phyloP scores from a whole-genome alignment of 1,284 basidiomycete genomes.

The Irpex rosettiformis region DNA sequence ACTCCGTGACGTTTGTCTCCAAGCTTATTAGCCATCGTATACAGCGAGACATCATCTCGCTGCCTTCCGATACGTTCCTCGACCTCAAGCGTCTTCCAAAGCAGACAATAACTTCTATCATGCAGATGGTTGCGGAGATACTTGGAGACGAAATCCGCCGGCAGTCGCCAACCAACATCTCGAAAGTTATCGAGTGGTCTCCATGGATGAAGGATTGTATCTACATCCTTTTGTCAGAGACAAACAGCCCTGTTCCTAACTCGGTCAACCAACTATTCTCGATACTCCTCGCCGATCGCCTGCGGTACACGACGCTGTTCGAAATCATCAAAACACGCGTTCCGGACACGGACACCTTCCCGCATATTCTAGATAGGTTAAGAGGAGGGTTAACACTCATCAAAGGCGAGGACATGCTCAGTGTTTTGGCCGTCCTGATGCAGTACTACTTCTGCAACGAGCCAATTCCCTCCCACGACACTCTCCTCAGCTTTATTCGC shows the following conservation, averaged over 20 bases:
- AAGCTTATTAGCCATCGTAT: slow-evolving; percentile 2
- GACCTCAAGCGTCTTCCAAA: background rate
- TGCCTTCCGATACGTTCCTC: background rate
- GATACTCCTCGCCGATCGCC: background rate
- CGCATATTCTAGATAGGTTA: background rate
- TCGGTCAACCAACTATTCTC: background rate
- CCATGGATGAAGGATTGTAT: slow-evolving; percentile 1
- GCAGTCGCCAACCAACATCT: slow-evolving; percentile 1
- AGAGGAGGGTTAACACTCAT: background rate
- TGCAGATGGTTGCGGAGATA: background rate
- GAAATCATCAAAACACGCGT: background rate
- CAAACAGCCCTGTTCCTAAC: background rate
- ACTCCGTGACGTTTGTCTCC: slow-evolving; percentile 3
- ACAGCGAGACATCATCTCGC: background rate
- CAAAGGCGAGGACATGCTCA: background rate
- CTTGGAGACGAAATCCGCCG: background rate
- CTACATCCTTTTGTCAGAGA: background rate
- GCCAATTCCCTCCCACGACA: background rate
- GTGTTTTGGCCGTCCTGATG: background rate
- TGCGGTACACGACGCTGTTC: background rate
- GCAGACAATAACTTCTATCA: background rate
- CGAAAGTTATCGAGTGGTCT: background rate
- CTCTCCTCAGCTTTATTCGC: background rate
- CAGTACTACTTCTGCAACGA: background rate
- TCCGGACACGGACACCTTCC: background rate